phyloP scores from a whole-genome alignment of 106 monocot genomes.

The Dendrobium huoshanense region DNA sequence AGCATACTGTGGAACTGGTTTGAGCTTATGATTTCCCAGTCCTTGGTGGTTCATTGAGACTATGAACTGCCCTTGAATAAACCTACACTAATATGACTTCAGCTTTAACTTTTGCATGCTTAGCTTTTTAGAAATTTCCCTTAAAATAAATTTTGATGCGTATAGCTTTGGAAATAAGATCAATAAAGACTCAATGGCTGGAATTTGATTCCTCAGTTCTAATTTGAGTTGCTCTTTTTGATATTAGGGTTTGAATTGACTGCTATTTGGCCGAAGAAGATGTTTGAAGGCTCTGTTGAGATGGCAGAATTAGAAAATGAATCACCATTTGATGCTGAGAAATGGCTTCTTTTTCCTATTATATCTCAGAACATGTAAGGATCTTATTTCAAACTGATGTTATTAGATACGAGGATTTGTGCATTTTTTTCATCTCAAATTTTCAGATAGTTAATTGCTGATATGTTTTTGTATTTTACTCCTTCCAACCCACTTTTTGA shows the following conservation, averaged over 20 bases:
- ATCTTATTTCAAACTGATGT: not conserved
- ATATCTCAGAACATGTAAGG: constrained; percentile 66
- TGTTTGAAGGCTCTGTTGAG: constrained; percentile 66
- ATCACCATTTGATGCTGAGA: constrained; percentile 86
- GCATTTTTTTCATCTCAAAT: not conserved
- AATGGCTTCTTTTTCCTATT: constrained; percentile 63
- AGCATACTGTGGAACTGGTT: not conserved
- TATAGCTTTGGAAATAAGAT: not conserved
- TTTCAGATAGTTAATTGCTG: not conserved
- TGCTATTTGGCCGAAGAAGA: constrained; percentile 56
- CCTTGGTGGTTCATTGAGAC: not conserved
- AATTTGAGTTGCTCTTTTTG: constrained; percentile 7
- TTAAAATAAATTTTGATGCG: not conserved
- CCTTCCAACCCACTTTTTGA: not conserved
- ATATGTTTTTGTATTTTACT: not conserved
- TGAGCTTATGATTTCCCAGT: not conserved
- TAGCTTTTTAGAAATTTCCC: not conserved
- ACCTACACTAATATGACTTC: not conserved
- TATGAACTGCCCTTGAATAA: not conserved
- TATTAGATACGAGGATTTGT: not conserved
- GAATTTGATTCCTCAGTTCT: not conserved
- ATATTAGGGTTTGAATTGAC: constrained; percentile 73
- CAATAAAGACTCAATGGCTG: not conserved
- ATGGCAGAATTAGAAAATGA: constrained; percentile 97
- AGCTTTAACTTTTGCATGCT: not conserved